These are phyloP conservation scores for Marchantia polymorpha DNA, from an alignment of 225 moss, liverwort and hornwort genomes.

Conservation along the genomic window DNA sequence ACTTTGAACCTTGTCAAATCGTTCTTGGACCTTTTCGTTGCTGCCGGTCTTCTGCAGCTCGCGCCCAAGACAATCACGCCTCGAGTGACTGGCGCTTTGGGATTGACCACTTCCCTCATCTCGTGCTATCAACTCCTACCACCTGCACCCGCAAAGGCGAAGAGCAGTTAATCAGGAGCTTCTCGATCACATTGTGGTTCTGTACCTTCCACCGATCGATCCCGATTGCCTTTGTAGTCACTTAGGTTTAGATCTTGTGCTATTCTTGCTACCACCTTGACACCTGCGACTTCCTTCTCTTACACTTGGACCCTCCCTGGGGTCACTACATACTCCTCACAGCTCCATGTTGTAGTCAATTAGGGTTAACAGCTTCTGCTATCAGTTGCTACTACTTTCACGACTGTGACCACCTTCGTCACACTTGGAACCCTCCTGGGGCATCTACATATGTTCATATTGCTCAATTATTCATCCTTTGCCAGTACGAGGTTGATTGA, in stretches of 20 bases:
- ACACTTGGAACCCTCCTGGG: constrained; percentile 7
- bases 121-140: constrained; percentile 70
- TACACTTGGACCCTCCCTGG: background rate
- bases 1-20: constrained; percentile 68
- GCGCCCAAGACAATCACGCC: constrained; percentile 69
- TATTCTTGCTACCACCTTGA: background rate
- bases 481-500: constrained; percentile 2
- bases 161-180: constrained; percentile 14
- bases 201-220: background rate
- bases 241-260: constrained; percentile 7
- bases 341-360: background rate
- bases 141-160: constrained; percentile 26
- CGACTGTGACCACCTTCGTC: background rate
- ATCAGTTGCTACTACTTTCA: background rate
- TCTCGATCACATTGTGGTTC: background rate
- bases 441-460: constrained; percentile 21
- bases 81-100: constrained; percentile 75
- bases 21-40: constrained; percentile 79
- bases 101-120: constrained; percentile 78
- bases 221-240: background rate
- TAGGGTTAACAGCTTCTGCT: constrained; percentile 11
- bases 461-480: constrained; percentile 13
- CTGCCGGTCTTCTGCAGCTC: constrained; percentile 79
- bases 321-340: background rate
- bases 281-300: background rate